phyloP scores from a whole-genome alignment of 371 early-diverging fungal species.

The Mucor plumbeus region DNA sequence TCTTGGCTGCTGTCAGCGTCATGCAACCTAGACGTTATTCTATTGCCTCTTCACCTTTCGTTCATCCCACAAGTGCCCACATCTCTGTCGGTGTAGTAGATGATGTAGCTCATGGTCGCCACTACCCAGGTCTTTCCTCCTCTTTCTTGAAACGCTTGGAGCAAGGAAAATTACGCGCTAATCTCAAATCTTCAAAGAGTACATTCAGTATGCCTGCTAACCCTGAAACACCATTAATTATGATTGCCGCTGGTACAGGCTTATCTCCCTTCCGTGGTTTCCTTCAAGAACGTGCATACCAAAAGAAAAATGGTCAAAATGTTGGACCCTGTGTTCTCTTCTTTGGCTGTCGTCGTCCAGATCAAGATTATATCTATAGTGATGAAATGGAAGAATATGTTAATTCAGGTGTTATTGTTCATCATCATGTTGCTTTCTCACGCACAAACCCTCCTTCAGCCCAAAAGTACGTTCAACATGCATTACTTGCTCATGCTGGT shows the following conservation, averaged over 20 bases:
- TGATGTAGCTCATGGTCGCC: constrained; percentile 39
- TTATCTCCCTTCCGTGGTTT: constrained; percentile 91
- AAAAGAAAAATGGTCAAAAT: constrained; percentile 22
- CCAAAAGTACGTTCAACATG: constrained; percentile 47
- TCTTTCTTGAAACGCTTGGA: constrained; percentile 26
- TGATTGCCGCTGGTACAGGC: constrained; percentile 81
- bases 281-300: constrained; percentile 47
- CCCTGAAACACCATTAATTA: constrained; percentile 47
- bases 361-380: constrained; percentile 75
- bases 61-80: constrained; percentile 29
- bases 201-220: constrained; percentile 44
- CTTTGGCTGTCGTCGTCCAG: constrained; percentile 78
- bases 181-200: constrained; percentile 42
- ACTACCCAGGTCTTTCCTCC: constrained; percentile 47
- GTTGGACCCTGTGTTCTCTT: constrained; percentile 56
- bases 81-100: constrained; percentile 45
- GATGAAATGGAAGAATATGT: constrained; percentile 64
- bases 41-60: constrained; percentile 53
- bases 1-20: constrained; percentile 46
- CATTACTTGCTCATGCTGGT: constrained; percentile 37
- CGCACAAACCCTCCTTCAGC: constrained; percentile 28
- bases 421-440: constrained; percentile 76
- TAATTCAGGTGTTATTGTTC: constrained; percentile 47
- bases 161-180: constrained; percentile 26
- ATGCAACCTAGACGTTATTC: constrained; percentile 62